Evolutionary conservation across 306 rosid species (phyloP).

Genomic region (Rosa multiflora): DNA sequence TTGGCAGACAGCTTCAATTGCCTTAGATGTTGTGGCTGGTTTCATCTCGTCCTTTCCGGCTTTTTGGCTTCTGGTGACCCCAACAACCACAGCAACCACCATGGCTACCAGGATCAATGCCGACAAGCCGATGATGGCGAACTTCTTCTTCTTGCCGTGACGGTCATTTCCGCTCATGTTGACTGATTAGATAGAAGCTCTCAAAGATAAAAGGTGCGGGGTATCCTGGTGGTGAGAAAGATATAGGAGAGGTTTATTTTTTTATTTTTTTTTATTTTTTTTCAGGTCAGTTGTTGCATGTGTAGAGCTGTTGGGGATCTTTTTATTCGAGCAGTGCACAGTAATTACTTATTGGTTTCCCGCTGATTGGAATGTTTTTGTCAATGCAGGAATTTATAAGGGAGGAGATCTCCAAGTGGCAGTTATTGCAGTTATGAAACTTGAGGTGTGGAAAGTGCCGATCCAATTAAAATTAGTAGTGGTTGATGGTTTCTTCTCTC

Average conservation of each 20-base stretch:
- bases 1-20: conserved; percentile 43
- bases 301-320: neutral
- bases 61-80: conserved; percentile 23
- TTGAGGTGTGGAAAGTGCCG: neutral
- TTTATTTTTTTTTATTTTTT: neutral
- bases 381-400: conserved; percentile 3
- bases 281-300: neutral
- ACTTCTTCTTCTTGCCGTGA: conserved; percentile 34
- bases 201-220: neutral
- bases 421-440: conserved; percentile 1
- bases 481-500: neutral
- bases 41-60: too few relatives aligned
- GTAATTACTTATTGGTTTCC: neutral
- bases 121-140: conserved; percentile 42
- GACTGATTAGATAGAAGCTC: neutral
- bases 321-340: neutral
- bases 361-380: neutral
- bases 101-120: conserved; percentile 45
- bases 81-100: conserved; percentile 55
- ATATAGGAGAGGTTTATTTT: neutral
- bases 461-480: neutral
- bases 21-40: conserved; percentile 25
- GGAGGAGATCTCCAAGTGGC: neutral
- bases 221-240: conserved; percentile 4
- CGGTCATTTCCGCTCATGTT: conserved; percentile 14